Percentiles rank a stretch among this genome's conserved stretches.
phyloP scores from a whole-genome alignment of 352 stramenopile genomes.

The Phytophthora litchii region DNA sequence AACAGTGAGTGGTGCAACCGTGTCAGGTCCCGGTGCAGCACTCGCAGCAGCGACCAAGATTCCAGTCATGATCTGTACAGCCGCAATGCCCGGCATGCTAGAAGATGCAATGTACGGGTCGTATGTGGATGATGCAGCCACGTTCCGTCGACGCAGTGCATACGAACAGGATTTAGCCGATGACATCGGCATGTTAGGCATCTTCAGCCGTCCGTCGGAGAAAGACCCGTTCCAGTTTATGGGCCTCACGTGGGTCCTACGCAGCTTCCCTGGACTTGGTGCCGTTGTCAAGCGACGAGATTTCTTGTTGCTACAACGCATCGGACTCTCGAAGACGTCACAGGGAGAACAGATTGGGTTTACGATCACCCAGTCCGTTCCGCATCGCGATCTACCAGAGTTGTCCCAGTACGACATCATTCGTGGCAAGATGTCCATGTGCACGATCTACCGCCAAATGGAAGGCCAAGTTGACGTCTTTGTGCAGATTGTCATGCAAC shows the following conservation, averaged over 20 bases:
- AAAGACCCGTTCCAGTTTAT: slow-evolving; percentile 59
- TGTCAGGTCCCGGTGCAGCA: slow-evolving; percentile 47
- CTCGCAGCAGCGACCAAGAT: slow-evolving; percentile 48
- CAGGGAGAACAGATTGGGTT: slow-evolving; percentile 50
- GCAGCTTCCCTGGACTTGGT: slow-evolving; percentile 41
- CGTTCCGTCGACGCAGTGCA: slow-evolving; percentile 37
- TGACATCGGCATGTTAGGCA: slow-evolving; percentile 47
- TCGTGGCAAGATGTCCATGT: slow-evolving; percentile 48
- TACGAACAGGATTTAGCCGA: slow-evolving; percentile 46
- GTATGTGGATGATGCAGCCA: slow-evolving; percentile 45
- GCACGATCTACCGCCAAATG: slow-evolving; percentile 50
- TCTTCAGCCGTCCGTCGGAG: slow-evolving; percentile 39
- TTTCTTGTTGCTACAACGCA: slow-evolving; percentile 41
- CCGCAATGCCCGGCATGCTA: slow-evolving; percentile 47
- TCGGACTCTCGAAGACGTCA: slow-evolving; percentile 40
- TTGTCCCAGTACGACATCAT: slow-evolving; percentile 43
- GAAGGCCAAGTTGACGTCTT: slow-evolving; percentile 51
- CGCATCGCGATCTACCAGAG: slow-evolving; percentile 53
- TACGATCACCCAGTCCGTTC: slow-evolving; percentile 48
- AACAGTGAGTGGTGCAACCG: slow-evolving; percentile 18
- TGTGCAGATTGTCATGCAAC: slow-evolving; percentile 48
- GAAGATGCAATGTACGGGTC: slow-evolving; percentile 65
- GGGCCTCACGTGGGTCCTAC: slow-evolving; percentile 51
- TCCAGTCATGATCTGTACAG: slow-evolving; percentile 44
- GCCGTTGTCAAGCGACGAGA: slow-evolving; percentile 45